These are phyloP conservation scores for Trichaptum fuscoviolaceum DNA, from an alignment of 768 basidiomycete genomes.

Conservation along the genomic window DNA sequence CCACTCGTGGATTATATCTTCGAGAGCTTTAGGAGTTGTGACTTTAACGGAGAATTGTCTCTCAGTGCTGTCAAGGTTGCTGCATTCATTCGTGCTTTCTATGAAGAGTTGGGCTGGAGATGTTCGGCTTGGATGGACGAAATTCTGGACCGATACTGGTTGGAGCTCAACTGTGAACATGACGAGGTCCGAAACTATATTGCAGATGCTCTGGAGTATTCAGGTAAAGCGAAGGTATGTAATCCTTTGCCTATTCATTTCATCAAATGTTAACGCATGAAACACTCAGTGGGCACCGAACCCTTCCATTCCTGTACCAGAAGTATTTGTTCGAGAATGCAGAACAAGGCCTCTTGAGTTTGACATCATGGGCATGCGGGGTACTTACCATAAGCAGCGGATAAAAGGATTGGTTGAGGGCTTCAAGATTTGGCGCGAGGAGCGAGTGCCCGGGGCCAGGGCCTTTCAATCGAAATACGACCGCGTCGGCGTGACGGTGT, in stretches of 20 bases:
- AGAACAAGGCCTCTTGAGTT: constrained; percentile 45
- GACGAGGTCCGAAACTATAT: constrained; percentile 78
- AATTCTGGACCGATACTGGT: constrained; percentile 63
- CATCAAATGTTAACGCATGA: background rate
- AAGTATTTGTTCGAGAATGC: constrained; percentile 66
- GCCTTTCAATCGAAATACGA: constrained; percentile 88
- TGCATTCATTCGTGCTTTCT: constrained; percentile 63
- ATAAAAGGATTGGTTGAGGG: constrained; percentile 55
- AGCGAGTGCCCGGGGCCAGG: constrained; percentile 66
- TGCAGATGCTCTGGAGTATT: constrained; percentile 66
- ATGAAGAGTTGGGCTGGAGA: constrained; percentile 73
- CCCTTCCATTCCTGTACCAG: constrained; percentile 54
- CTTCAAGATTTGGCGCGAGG: constrained; percentile 65
- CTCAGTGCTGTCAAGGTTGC: constrained; percentile 73
- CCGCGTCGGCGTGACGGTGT: constrained; percentile 60
- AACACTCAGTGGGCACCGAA: constrained; percentile 53
- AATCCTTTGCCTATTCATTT: background rate
- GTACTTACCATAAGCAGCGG: constrained; percentile 52
- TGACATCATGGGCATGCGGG: constrained; percentile 75
- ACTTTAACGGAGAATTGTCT: constrained; percentile 78
- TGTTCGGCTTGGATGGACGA: constrained; percentile 75
- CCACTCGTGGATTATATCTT: constrained; percentile 74
- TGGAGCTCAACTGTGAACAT: constrained; percentile 68
- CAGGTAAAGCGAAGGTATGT: constrained; percentile 65
- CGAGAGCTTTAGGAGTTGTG: constrained; percentile 54